Conservation (phyloP, 257 asterid genomes). For the Plantago major region DNA sequence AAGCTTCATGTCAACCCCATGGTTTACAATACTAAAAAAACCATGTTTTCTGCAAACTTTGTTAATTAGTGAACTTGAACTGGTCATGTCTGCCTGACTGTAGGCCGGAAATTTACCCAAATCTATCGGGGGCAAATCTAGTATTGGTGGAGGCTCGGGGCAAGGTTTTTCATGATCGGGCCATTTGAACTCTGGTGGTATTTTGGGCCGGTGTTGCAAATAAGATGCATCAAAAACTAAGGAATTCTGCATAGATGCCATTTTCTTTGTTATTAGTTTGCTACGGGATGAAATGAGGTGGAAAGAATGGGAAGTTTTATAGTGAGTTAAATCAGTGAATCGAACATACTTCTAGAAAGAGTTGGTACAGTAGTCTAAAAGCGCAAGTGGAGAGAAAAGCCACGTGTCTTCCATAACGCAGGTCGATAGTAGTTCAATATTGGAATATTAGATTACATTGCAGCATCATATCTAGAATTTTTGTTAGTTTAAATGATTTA, state of each 20-base stretch:
- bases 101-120: conserved; percentile 43
- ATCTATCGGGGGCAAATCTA: conserved; percentile 58
- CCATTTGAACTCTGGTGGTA: conserved; percentile 70
- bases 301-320: background rate
- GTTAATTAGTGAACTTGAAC: conserved; percentile 29
- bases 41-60: conserved; percentile 65
- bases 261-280: background rate
- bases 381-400: conserved; percentile 32
- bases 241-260: conserved; percentile 23
- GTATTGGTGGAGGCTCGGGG: conserved; percentile 31
- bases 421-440: conserved; percentile 28
- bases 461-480: conserved; percentile 24
- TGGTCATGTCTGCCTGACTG: conserved; percentile 28
- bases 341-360: conserved; percentile 26
- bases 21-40: conserved; percentile 55
- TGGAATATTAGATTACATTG: conserved; percentile 32
- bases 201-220: conserved; percentile 33
- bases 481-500: conserved; percentile 23
- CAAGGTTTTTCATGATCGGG: conserved; percentile 66
- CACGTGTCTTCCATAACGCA: conserved; percentile 19
- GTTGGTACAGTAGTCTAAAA: conserved; percentile 24
- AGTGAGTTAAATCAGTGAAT: conserved; percentile 13
- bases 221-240: conserved; percentile 45
- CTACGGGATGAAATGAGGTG: background rate
- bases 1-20: conserved; percentile 51